These are phyloP conservation scores for Cyberlindnera veronae DNA, from an alignment of 805 yeast genomes.

Conservation along the genomic window DNA sequence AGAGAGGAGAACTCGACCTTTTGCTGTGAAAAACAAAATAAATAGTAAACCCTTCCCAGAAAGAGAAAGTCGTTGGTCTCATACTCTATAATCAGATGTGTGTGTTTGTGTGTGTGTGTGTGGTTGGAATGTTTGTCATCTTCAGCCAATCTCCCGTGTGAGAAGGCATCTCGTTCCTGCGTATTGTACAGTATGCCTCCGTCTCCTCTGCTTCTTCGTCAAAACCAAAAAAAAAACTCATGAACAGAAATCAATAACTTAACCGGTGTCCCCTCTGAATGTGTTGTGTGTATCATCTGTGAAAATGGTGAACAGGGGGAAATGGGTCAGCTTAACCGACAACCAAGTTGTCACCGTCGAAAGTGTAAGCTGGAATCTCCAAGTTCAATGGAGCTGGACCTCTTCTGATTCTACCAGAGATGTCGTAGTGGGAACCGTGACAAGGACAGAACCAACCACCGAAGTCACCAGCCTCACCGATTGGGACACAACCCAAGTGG, in stretches of 20 bases:
- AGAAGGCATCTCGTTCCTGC: not conserved
- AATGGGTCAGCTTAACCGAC: conserved; percentile 63
- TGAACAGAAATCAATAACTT: conserved; percentile 10
- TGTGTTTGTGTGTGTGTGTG: conserved; percentile 4
- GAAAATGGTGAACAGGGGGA: not conserved
- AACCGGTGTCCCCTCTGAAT: conserved; percentile 13
- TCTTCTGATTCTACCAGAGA: conserved; percentile 99
- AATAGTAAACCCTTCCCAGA: conserved; percentile 14
- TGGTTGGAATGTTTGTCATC: conserved; percentile 6
- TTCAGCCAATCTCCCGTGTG: not conserved
- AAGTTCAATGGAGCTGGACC: conserved; percentile 99
- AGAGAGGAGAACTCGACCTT: not conserved
- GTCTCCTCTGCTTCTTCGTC: not conserved
- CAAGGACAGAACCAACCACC: conserved; percentile 99
- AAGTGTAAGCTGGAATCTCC: conserved; percentile 91
- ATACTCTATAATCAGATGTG: conserved; percentile 5
- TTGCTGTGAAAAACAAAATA: conserved; percentile 9
- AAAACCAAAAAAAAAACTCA: conserved; percentile 1
- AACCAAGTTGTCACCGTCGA: conserved; percentile 78
- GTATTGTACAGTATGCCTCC: not conserved
- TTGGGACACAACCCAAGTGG: conserved; percentile 99
- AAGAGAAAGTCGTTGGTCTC: conserved; percentile 7
- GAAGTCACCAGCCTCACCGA: conserved; percentile 98
- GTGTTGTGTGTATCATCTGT: not conserved
- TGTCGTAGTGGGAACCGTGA: conserved; percentile 99